Base-by-base conservation (phyloP, 805 yeast species). In the Kazachstania taianensis region DNA sequence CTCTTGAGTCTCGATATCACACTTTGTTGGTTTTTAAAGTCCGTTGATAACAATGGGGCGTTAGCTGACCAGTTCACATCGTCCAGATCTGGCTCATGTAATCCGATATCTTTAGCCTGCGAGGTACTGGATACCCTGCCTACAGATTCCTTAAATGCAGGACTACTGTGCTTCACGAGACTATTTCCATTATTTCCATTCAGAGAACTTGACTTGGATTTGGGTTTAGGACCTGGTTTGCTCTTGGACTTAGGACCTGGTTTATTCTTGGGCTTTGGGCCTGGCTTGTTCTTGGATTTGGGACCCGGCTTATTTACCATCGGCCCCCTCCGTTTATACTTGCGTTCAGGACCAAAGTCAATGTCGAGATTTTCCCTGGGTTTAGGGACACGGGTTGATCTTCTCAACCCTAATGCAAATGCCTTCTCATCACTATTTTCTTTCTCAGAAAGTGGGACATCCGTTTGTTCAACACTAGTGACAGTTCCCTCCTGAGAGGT, bases 11-110 rank as follows among this genome's bases (percentile, higher is more conserved):
- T 39, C 8, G 50, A 48, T 7, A 42, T 30, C 12, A 49, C 41
- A 32, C 49, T 42, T 19, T 36, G 30, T 9, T 49, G 53, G 10
- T 37, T 35, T 30, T 44, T 48, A 30, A 46, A 47, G 35, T 49
- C 52, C 6, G 37, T 20, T 8, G 47, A 43, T 8, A 35, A 35
- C 13, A 52, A 32, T 12, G 57, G 56, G 29, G 48, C 36, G 35
- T 46, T 46, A 4, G 59, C 48, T 10, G 52, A 43, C 59, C 59
- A 53, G 36, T 49, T 49, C 7, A 34, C 27, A 8, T 40, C 39
- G 5, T 45, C 39, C 12, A 51, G 36, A 3, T 44, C 32, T 7
- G 57, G 53, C 31, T 50, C 55, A 15, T 40, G 45, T 15, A 41
- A 34, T 17, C 46, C 49, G 5, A 43, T 33, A 29, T 29, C 38